Evolutionary conservation across 1,139 yeast species (phyloP).

Genomic region (Dujonia santamariae): DNA sequence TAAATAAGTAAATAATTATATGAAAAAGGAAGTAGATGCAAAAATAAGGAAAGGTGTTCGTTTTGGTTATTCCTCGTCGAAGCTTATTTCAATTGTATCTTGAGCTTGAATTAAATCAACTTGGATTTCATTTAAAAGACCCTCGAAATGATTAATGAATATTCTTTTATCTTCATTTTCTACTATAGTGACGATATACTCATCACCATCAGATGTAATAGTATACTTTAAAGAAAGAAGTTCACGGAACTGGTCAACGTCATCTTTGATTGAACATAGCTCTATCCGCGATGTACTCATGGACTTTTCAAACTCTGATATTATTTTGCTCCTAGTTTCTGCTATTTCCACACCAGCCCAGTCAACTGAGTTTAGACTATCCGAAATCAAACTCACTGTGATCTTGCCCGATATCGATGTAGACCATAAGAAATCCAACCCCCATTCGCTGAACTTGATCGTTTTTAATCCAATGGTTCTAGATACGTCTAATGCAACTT

Average conservation of each 20-base stretch:
- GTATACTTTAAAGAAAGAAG: too few species aligned
- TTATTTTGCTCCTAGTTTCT: too few species aligned
- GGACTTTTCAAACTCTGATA: not conserved
- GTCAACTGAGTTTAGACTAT: too few species aligned
- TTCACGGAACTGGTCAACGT: not conserved
- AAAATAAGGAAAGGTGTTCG: too few species aligned
- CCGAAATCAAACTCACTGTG: too few species aligned
- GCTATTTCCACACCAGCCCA: too few species aligned
- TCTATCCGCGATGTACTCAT: not conserved
- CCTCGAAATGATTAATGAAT: not conserved
- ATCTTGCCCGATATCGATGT: slow-evolving; percentile 1
- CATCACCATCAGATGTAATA: too few species aligned
- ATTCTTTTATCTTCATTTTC: not conserved
- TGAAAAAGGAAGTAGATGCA: too few species aligned
- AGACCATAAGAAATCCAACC: slow-evolving; percentile 12
- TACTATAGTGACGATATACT: not conserved
- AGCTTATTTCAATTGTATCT: too few species aligned
- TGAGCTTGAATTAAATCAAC: too few species aligned
- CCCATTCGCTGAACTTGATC: slow-evolving; percentile 13
- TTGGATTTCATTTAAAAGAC: not conserved
- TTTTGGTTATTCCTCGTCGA: too few species aligned
- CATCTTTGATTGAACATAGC: not conserved
- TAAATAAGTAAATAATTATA: too few species aligned
- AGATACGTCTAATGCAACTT: slow-evolving; percentile 12
- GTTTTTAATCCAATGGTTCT: slow-evolving; percentile 13